Evolutionary conservation across 1,284 basidiomycete genomes (phyloP), one percentile per base, ranked within the genome.

Genomic region (Apiotrichum domesticum): DNA sequence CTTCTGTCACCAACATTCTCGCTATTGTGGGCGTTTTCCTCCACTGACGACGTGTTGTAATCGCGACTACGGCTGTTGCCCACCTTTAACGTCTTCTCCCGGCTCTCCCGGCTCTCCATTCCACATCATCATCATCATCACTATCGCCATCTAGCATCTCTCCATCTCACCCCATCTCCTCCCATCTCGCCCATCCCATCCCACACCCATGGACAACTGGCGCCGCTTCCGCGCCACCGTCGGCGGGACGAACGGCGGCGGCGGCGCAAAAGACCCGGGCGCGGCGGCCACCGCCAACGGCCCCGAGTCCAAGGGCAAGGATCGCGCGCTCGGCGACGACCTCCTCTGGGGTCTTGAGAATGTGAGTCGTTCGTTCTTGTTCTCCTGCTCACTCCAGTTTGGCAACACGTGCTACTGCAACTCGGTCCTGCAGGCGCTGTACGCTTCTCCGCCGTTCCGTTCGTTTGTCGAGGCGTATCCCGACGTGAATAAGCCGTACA

Each of bases 331-430:
- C 39, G 32, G 40, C 9, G 67, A 70, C 14, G 79, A 80, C 54
- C 61, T 73, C 2, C 72, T 79, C 51, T 94, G 92, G 81, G 92
- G 92, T 21, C 80, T 95, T 52, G 92, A 94, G 81, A 96, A 96
- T 77, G 91, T 93, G 75, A 72, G 89, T 82, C 33, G 9, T 21
- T n/a, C 41, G 29, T 29, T 15, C 5, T 10, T 54, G 51, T 55
- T 35, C 33, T 46, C 44, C 35, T 50, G 46, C 49, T 37, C 14
- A 37, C n/a, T 4, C 55, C 65, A 88, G 85, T 88, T 88, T 76
- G 87, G 87, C 46, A 90, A 90, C 73, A 90, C 87, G 35, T 90
- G 88, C 78, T 98, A 98, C 77, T 93, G 89, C 79, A 98, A 98
- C 78, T 98, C 95, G 14, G 90, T 98, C 34, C 82, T 98, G 9